Evolutionary conservation across 345 rosid species (phyloP).

Genomic region (Brassica carinata): DNA sequence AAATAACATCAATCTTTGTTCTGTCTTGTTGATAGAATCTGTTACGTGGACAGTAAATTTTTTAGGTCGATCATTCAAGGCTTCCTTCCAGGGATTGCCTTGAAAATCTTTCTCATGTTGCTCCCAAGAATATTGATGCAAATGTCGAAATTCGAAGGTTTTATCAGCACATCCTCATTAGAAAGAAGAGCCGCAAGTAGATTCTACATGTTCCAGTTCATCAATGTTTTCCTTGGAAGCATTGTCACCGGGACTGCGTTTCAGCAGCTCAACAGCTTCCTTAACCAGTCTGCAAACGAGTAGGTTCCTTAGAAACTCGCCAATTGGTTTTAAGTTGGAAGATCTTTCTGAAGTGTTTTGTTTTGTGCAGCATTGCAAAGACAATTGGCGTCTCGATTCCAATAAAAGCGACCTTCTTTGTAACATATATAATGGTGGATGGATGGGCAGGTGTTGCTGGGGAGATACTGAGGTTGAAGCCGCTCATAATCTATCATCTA

Average conservation of each 20-base stretch:
- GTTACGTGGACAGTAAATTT: slow-evolving; percentile 52
- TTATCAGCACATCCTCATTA: slow-evolving; percentile 61
- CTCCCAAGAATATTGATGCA: slow-evolving; percentile 88
- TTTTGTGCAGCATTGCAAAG: slow-evolving; percentile 66
- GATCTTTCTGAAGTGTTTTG: too few relatives aligned
- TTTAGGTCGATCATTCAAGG: slow-evolving; percentile 91
- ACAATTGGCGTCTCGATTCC: slow-evolving; percentile 90
- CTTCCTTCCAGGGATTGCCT: slow-evolving; percentile 93
- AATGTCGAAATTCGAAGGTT: slow-evolving; percentile 97
- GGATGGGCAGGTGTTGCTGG: slow-evolving; percentile 99
- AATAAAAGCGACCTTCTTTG: slow-evolving; percentile 96
- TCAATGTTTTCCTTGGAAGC: slow-evolving; percentile 96
- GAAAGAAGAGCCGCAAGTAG: slow-evolving; percentile 90
- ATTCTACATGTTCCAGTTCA: slow-evolving; percentile 80
- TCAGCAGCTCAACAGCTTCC: slow-evolving; percentile 78
- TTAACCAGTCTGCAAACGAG: slow-evolving; percentile 87
- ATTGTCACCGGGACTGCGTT: slow-evolving; percentile 94
- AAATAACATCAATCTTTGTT: not conserved
- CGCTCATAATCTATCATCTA: slow-evolving; percentile 78
- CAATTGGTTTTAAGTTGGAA: not conserved
- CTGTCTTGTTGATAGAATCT: slow-evolving; percentile 2
- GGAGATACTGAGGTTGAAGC: slow-evolving; percentile 83
- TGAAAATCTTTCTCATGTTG: slow-evolving; percentile 86
- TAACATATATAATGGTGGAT: slow-evolving; percentile 94
- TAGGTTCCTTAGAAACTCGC: slow-evolving; percentile 48